Conservation (phyloP, 805 yeast species). For the Grigorovia transvaalensis region DNA sequence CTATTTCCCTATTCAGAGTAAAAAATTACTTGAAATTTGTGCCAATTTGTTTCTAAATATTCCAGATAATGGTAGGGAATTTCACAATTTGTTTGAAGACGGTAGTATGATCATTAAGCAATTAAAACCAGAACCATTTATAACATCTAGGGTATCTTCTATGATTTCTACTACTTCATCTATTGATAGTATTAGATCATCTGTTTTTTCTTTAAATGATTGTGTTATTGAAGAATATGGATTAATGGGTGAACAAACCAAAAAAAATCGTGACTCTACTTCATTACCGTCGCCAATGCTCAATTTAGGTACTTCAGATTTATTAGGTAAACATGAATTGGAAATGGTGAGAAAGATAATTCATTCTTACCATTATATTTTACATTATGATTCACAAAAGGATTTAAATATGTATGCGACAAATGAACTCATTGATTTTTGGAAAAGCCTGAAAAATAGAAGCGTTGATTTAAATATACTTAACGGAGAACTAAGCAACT, state of each 20-base stretch:
- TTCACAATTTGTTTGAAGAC: background rate
- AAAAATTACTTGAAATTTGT: slow-evolving; percentile 49
- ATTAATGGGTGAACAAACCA: slow-evolving; percentile 32
- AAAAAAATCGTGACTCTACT: slow-evolving; percentile 32
- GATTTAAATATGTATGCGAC: background rate
- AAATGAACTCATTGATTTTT: slow-evolving; percentile 1
- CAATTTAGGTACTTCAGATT: slow-evolving; percentile 29
- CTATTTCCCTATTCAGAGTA: slow-evolving; percentile 54
- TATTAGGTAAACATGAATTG: slow-evolving; percentile 29
- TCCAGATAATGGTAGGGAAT: slow-evolving; percentile 24
- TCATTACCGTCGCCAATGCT: slow-evolving; percentile 23
- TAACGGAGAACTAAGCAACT: slow-evolving; percentile 8
- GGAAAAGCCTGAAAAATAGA: slow-evolving; percentile 3
- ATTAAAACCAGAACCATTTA: slow-evolving; percentile 4
- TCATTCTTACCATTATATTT: slow-evolving; percentile 32
- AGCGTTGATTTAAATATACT: background rate
- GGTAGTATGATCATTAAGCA: background rate
- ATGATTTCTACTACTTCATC: slow-evolving; percentile 31
- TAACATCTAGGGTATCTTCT: slow-evolving; percentile 12
- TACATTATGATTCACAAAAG: background rate
- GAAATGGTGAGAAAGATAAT: slow-evolving; percentile 36
- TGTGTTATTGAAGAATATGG: slow-evolving; percentile 52
- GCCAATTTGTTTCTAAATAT: slow-evolving; percentile 35
- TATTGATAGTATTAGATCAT: slow-evolving; percentile 10
- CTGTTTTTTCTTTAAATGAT: slow-evolving; percentile 29